Evolutionary conservation across 805 yeast species (phyloP), one percentile per base, ranked within the genome.

Genomic region (Nakazawaea peltata): DNA sequence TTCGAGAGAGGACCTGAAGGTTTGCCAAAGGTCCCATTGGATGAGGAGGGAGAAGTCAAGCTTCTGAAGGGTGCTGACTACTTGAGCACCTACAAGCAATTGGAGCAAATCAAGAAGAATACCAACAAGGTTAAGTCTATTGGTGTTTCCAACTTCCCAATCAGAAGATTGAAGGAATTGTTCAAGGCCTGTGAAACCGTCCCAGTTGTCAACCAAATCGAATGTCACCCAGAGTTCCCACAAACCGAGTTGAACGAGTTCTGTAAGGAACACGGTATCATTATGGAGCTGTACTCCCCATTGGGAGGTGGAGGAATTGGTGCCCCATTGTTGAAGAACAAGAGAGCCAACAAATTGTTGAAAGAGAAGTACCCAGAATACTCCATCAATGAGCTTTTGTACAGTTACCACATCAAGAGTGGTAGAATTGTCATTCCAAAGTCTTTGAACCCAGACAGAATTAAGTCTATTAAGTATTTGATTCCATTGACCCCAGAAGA

Each of bases 361-460:
- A 49, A 67, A 39, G 75, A 75, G 54, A 72, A 72, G 55, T 65
- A 77, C 48, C 68, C 81, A 47, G 51, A 55, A 19, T 73, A 64
- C 11, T 51, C 69, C 2, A 63, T 72, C 0, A 77, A 72, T 37
- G 81, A 74, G 44, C 65, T 85, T 9, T 61, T 74, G 13, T 63
- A 71, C 33, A 78, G 83, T 19, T 82, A 81, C 57, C 77, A 78
- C 48, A 67, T 80, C 17, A 60, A 69, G 41, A 65, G 74, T 28
- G 87, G 83, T 3, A 65, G 81, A 36, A 63, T 66, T 9, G 76
- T 70, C 2, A 56, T 83, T 31, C 86, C 92, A 31, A 74, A 87
- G 59, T 78, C 94, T 1, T 64, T 75, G 15, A 83, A 81, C 36
- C 62, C 71, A n/a, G 68, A 66, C 17, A 74, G 94, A 53, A 70